phyloP scores from a whole-genome alignment of 1,284 basidiomycete species.

The Sporisorium scitamineum region DNA sequence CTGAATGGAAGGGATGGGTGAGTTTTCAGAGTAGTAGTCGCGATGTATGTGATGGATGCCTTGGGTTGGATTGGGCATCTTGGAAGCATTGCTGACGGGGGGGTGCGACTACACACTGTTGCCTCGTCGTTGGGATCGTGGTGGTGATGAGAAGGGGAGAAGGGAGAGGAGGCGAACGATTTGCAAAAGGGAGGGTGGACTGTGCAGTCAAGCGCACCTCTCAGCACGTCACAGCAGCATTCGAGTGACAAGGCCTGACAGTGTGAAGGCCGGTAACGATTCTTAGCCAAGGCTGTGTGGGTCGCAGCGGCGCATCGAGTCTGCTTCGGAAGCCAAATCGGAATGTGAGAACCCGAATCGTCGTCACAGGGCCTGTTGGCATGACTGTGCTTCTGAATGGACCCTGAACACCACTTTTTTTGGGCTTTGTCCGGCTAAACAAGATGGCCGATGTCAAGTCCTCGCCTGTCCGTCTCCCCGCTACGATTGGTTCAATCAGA shows the following conservation, averaged over 20 bases:
- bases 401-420: neutral
- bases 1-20: conserved; percentile 52
- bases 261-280: too few species aligned
- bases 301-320: neutral
- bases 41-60: conserved; percentile 29
- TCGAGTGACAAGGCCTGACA: too few species aligned
- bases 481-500: too few species aligned
- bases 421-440: neutral
- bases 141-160: neutral
- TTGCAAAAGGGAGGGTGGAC: neutral
- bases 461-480: too few species aligned
- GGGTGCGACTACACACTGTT: neutral
- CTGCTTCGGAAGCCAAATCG: conserved; percentile 1
- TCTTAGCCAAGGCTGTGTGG: too few species aligned
- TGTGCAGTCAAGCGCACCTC: neutral
- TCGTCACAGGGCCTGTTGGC: neutral
- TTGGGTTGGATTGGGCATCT: neutral
- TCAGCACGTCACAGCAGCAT: neutral
- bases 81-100: neutral
- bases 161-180: too few species aligned
- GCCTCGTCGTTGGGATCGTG: neutral
- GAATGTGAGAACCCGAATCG: neutral
- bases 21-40: conserved; percentile 44
- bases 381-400: neutral
- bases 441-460: neutral